Evolutionary conservation across 140 eudicot genomes (phyloP).

Genomic region (Oenanthe javanica): DNA sequence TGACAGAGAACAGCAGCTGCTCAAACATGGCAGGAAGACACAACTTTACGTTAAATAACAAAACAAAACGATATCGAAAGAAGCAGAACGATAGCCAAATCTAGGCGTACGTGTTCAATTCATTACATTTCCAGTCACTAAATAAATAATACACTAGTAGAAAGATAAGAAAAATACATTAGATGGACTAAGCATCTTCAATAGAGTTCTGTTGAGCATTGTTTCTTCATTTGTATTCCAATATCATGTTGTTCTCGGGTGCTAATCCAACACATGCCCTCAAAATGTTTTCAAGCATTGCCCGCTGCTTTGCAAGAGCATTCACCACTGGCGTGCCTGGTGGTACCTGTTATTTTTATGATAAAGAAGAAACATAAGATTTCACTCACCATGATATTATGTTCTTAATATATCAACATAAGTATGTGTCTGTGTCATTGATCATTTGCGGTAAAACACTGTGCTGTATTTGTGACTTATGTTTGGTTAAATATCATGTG

Average conservation of each 20-base stretch:
- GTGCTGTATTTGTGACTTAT: neutral
- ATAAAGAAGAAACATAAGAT: neutral
- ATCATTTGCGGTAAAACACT: neutral
- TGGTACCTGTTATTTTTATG: constrained; percentile 54
- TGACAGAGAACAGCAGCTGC: neutral
- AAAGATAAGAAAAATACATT: neutral
- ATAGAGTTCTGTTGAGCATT: neutral
- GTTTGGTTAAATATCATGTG: neutral
- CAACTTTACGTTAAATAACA: neutral
- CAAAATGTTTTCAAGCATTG: constrained; percentile 91
- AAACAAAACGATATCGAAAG: too few species aligned
- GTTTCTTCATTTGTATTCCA: constrained; percentile 77
- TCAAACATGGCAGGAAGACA: neutral
- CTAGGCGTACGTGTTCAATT: too few species aligned
- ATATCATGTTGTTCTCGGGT: constrained; percentile 97
- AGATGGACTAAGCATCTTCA: neutral
- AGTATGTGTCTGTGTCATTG: neutral
- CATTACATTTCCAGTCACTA: neutral
- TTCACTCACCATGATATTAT: too few species aligned
- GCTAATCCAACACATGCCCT: constrained; percentile 99
- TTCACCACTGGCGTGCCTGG: constrained; percentile 99
- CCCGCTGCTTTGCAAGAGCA: constrained; percentile 95
- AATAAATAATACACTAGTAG: neutral
- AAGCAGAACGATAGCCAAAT: neutral
- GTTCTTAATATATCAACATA: neutral